These are phyloP conservation scores for Penicillium bovifimosum DNA, from an alignment of 495 filamentous ascomycete genomes.

Conservation along the genomic window DNA sequence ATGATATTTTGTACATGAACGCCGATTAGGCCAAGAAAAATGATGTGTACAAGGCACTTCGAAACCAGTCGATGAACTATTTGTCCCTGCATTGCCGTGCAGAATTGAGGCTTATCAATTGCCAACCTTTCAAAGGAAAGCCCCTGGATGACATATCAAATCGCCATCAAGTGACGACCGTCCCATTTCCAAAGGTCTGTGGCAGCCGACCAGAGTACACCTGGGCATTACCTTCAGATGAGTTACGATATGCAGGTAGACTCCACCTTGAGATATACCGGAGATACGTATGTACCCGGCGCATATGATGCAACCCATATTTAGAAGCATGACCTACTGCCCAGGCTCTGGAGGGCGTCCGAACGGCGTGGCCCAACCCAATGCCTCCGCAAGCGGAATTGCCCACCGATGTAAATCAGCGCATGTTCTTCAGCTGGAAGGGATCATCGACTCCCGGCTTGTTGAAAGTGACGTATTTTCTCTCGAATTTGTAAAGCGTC, in stretches of 20 bases:
- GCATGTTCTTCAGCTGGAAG: slow-evolving; percentile 17
- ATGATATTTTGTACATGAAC: background rate
- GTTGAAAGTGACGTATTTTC: slow-evolving; percentile 13
- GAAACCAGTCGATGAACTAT: background rate
- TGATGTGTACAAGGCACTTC: background rate
- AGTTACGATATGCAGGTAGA: background rate
- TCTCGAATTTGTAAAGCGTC: background rate
- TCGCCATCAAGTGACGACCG: background rate
- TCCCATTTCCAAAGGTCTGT: background rate
- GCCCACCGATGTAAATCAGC: background rate
- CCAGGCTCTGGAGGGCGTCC: too few species aligned
- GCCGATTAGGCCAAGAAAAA: background rate
- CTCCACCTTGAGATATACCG: background rate
- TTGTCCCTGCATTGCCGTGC: background rate
- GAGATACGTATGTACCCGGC: background rate
- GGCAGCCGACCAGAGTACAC: background rate
- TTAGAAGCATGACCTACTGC: too few species aligned
- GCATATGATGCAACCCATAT: too few species aligned
- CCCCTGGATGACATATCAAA: background rate
- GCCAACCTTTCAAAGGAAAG: too few species aligned
- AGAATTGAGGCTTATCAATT: background rate
- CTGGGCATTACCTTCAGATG: background rate
- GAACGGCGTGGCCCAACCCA: background rate
- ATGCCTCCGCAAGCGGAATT: background rate
- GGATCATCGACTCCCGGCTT: slow-evolving; percentile 11